Evolutionary conservation across 2,329 filamentous ascomycete species (phyloP), one percentile per base, ranked within the genome.

Genomic region (Paramyrothecium sp.): DNA sequence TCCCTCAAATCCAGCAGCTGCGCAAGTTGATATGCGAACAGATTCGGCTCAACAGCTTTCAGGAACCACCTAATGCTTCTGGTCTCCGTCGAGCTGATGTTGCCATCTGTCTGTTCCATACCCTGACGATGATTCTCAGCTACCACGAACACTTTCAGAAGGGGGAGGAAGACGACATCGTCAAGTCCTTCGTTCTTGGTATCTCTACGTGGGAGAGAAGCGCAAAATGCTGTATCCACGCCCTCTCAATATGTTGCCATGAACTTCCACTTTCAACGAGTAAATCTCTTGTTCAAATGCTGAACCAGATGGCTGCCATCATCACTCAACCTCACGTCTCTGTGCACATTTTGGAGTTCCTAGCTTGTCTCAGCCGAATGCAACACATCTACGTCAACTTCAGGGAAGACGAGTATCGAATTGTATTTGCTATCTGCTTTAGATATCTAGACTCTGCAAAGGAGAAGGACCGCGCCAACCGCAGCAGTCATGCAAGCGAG

Each of bases 381-480:
- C 91, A 91, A 11, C 85, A 91, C 59, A 82, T 97, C 2, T 96
- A 93, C 69, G 87, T 91, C 68, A 96, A 97, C 68, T 91, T 97
- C 70, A 85, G 91, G 54, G 89, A 96, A 65, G 92, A 97, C 47
- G 93, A 98, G 67, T 97, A 94, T 72, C 90, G 91, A 60, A 92
- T 91, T 55, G 91, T 98, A 1, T 98, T 99, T 70, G 95, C 91
- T 11, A 96, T 99, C 51, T 97, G 92, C 68, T 92, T 97, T 71
- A 88, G 92, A 54, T 98, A 97, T 70, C 79, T 99, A 44, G 91
- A 98, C 65, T 94, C 93, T 59, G 91, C 93, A 1, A 83, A 92
- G 61, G 91, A 94, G 57, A 83, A 81, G 67, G 81, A 80, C 59
- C 77, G 78, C 53, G 71, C 74, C 46, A 78, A 76, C 52, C 75